Evolutionary conservation across 2,329 filamentous ascomycete species (phyloP), one percentile per base, ranked within the genome.

Genomic region (Beauveria asiatica): DNA sequence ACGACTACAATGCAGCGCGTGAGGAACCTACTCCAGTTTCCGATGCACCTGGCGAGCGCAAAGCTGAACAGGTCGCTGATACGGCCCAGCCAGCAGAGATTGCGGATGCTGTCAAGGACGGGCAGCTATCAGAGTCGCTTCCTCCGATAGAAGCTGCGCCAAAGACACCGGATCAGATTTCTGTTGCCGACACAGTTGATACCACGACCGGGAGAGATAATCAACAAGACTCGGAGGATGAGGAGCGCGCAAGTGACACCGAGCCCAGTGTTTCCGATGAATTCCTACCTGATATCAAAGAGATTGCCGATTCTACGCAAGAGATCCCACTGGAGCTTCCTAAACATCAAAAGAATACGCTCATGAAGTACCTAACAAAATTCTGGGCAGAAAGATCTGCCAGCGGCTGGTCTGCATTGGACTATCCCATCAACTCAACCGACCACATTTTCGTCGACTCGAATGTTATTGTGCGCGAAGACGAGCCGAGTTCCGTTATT

Each of bases 331-430:
- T 89, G 10, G 91, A 96, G 66, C 80, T 99, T 13, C 91, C 92
- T 1, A 96, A 91, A 68, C 91, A 97, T 69, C 91, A 97, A 70
- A 94, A 93, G 72, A 92, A 86, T 61, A 97, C 92, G 50, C 78
- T 97, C 65, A 88, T 99, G 84, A 96, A 95, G 70, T 92, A 97
- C 77, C 80, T 99, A 50, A 94, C 92, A 17, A 97, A 93, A 68
- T 99, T 99, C 73, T 99, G 94, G 94, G 95, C 94, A 2, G 95
- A 99, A 74, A 85, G 94, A 57, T 97, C 94, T 52, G 91, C 95
- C 25, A 97, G 92, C 72, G 92, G 93, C 42, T 99, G 94, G 94
- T 83, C 88, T 6, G 84, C 88, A 23, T 81, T 99, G 21, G 94
- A 99, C 59, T 99, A 99, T 68, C 95, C 95, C 3, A 83, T 97